These are phyloP conservation scores for Jacaranda copaia DNA, from an alignment of 257 asterid genomes.

Conservation along the genomic window DNA sequence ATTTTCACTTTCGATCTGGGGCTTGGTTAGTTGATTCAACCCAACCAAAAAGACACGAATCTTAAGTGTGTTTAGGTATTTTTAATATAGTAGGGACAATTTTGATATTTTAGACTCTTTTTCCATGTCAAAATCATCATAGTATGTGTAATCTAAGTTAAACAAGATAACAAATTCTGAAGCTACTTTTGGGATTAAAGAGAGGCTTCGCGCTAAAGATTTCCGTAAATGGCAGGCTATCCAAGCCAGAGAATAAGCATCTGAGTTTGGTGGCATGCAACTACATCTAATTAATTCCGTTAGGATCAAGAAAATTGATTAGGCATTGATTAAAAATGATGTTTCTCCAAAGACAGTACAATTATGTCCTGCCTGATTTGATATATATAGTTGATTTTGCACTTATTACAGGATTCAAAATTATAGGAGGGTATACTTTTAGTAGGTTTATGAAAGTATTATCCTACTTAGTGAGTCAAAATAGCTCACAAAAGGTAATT, in stretches of 20 bases:
- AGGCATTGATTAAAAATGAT: background rate
- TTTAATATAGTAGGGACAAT: too few species aligned
- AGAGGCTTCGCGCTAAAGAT: too few species aligned
- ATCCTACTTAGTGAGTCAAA: background rate
- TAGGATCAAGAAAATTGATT: conserved; percentile 1
- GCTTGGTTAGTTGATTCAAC: too few species aligned
- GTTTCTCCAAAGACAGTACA: background rate
- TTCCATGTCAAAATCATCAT: too few species aligned
- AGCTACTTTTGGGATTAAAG: too few species aligned
- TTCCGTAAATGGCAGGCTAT: background rate
- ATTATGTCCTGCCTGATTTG: background rate
- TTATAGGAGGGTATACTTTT: background rate
- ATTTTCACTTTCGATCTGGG: too few species aligned
- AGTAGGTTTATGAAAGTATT: background rate
- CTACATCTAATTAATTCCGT: background rate
- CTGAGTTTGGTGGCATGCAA: background rate
- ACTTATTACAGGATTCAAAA: background rate
- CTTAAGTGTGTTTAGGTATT: too few species aligned
- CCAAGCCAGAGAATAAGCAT: background rate
- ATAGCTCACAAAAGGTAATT: background rate
- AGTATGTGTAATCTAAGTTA: too few species aligned
- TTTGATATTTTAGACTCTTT: too few species aligned
- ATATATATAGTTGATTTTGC: too few species aligned
- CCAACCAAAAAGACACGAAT: too few species aligned
- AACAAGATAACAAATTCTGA: too few species aligned